Base-by-base conservation (phyloP, 768 basidiomycete genomes). In the Pleurotus salmoneostramineus region DNA sequence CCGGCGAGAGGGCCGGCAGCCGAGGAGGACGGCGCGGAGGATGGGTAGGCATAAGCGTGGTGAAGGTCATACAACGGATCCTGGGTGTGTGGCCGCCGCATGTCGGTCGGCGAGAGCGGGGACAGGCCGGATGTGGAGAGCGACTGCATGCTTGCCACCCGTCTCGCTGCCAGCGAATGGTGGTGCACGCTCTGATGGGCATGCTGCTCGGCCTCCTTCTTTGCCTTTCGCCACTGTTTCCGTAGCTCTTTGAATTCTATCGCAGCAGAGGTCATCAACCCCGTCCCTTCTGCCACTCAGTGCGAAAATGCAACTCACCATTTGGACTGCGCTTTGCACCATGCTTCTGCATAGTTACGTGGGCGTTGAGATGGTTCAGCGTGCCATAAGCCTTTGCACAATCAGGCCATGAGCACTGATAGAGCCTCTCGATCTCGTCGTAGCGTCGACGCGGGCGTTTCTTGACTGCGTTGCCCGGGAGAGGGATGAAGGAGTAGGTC, bases 281-380 rank as follows among this genome's bases (percentile, higher is more conserved):
- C 21, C 21, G 21, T 27, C 21, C 21, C 21, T 27, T 27, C 21
- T 27, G 21, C 21, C 21, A 27, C 21, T 27, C 21, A 27, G 3
- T 1, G 3, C 21, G 21, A 27, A 27, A 27, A 27, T 27, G 21
- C 21, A 27, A 27, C 90, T 73, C 66, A 96, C 96, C 95, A 57
- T 83, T 84, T 10, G 96, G 96, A 69, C 84, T 89, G 56, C 95
- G 83, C 74, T 96, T 98, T 12, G 78, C 57, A 44, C 96, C 96
- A 69, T 99, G 96, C 71, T 91, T 91, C 71, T 98, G 96, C 92
- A 97, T 97, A n/a, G 87, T 89, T 58, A 98, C 93, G 70, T 99
- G 96, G 33, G 95, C 94, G 69, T 99, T 99, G 60, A 99, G 80
- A 72, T 99, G 96, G 69, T 99, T 98, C 50, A 98, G 79, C 3